Evolutionary conservation across 2,329 filamentous ascomycete species (phyloP).

Genomic region (Phialocephala subalpina): DNA sequence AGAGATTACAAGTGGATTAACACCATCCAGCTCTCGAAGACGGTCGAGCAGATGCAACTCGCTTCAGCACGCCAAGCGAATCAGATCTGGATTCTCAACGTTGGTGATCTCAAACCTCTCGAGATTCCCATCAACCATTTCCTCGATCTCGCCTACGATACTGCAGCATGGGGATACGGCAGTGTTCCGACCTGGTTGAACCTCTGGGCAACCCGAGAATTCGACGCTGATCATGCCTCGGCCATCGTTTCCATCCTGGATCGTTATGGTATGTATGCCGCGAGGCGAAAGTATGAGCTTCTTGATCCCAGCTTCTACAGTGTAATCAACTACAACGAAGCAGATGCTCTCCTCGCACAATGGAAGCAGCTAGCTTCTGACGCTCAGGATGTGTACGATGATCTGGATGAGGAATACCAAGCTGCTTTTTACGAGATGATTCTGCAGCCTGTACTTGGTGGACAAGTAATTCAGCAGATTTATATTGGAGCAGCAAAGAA

Average conservation of each 20-base stretch:
- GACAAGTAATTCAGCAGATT: conserved; percentile 62
- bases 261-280: conserved; percentile 64
- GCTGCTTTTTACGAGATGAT: conserved; percentile 70
- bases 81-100: conserved; percentile 68
- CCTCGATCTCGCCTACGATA: conserved; percentile 73
- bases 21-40: conserved; percentile 70
- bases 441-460: conserved; percentile 66
- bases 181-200: conserved; percentile 64
- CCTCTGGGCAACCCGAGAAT: conserved; percentile 65
- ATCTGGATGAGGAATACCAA: conserved; percentile 56
- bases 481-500: conserved; percentile 60
- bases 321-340: conserved; percentile 70
- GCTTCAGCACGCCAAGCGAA: conserved; percentile 62
- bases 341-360: conserved; percentile 61
- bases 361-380: conserved; percentile 61
- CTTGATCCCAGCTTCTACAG: conserved; percentile 66
- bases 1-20: conserved; percentile 68
- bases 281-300: conserved; percentile 68
- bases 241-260: conserved; percentile 60
- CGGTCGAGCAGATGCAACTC: conserved; percentile 69
- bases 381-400: conserved; percentile 64
- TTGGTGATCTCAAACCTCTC: conserved; percentile 67
- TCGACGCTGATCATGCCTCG: conserved; percentile 56
- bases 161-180: conserved; percentile 61
- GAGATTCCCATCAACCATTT: conserved; percentile 74